Conservation (phyloP, 2,329 filamentous ascomycete species). For the Pyrenophora seminiperda region DNA sequence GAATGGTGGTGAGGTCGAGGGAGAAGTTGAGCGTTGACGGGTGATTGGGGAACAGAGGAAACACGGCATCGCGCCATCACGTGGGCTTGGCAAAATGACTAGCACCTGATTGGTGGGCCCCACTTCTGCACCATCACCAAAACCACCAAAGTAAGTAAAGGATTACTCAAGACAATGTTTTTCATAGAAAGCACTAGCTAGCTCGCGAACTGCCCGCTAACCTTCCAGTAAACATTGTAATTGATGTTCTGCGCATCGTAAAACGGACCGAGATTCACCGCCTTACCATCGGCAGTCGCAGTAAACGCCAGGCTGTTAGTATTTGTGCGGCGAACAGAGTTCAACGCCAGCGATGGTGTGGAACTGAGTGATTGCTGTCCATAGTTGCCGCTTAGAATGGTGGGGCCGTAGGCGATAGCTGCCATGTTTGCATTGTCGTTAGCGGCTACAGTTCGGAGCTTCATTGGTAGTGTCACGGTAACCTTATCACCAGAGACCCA, state of each 20-base stretch:
- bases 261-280: slow-evolving; percentile 26
- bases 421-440: slow-evolving; percentile 55
- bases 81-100: too few relatives aligned
- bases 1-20: background rate
- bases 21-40: too few relatives aligned
- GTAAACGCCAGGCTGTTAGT: slow-evolving; percentile 21
- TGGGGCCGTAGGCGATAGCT: slow-evolving; percentile 56
- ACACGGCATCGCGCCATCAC: too few relatives aligned
- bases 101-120: too few relatives aligned
- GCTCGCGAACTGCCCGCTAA: slow-evolving; percentile 9
- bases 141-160: too few relatives aligned
- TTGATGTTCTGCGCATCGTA: slow-evolving; percentile 36
- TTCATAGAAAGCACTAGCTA: background rate
- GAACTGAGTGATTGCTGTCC: slow-evolving; percentile 30
- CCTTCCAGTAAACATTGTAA: slow-evolving; percentile 34
- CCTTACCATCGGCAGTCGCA: slow-evolving; percentile 24
- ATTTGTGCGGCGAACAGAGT: slow-evolving; percentile 19
- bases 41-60: too few relatives aligned
- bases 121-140: too few relatives aligned
- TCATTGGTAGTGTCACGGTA: slow-evolving; percentile 54
- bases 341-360: slow-evolving; percentile 23
- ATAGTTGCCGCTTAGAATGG: slow-evolving; percentile 55
- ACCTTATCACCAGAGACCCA: slow-evolving; percentile 55
- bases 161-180: too few relatives aligned
- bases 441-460: slow-evolving; percentile 51